Base-by-base conservation (phyloP, 768 basidiomycete genomes). In the Chalciporus sphaerocephalus region DNA sequence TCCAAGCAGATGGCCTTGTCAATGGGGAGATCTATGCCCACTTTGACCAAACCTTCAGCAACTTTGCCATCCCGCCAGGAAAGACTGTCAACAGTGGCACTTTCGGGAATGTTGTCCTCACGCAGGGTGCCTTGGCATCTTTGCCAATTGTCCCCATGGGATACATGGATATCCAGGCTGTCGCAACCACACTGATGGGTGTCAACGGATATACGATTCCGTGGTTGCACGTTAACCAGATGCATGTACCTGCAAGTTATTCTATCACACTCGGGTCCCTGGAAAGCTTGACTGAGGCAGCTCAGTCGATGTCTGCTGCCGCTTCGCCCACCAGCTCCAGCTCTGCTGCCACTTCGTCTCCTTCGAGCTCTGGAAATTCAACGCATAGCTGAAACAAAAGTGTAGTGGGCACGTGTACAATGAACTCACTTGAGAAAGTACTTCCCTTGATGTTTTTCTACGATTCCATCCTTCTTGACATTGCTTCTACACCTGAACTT, bases 161-260 rank as follows among this genome's bases (percentile, higher is more conserved):
- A 9, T 56, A 65, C 27, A 66, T 86, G 44, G 85, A 87, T 49
- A 64, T 86, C 17, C 64, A 65, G 25, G 66, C 77, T 2, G 75
- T 70, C 11, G 61, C 68, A 18, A 83, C 81, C 2, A 60, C 59
- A 41, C 57, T 47, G 35, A 66, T 80, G 10, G 81, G 75, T 4
- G 53, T 65, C 12, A 73, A 74, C 16, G 81, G 83, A 15, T 87
- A 87, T 54, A 67, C 69, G 47, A 60, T 85, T 34, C 84, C 85
- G 10, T 86, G 81, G 82, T 61, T 86, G 49, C 73, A 83, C 41
- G 67, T 85, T 40, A 60, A 67, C 25, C 81, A 85, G 59, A 64
- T 61, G 32, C 53, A 58, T 36, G 81, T 85, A 6, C 73, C 79
- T 12, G 79, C 81, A 23, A 49, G 58, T 8, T 86, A 84, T 50